Percentiles rank a stretch among this genome's conserved stretches.
phyloP scores from a whole-genome alignment of 805 yeast species.

The Kurtzmaniella cleridarum region DNA sequence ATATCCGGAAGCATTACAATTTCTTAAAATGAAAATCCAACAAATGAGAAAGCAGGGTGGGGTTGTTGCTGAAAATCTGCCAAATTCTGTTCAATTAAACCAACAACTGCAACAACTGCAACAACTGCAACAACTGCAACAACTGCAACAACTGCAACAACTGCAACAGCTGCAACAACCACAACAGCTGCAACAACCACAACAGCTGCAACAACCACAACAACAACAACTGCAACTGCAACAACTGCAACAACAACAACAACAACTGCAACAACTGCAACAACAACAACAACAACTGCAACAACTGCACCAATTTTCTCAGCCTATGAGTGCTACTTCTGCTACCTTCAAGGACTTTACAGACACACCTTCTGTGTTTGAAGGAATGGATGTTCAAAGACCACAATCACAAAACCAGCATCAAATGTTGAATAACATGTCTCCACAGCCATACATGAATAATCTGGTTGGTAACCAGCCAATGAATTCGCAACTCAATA shows the following conservation, averaged over 20 bases:
- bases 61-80: slow-evolving; percentile 1
- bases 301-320: slow-evolving; percentile 8
- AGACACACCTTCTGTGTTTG: not conserved
- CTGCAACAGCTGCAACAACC: slow-evolving; percentile 1
- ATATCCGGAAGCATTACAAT: slow-evolving; percentile 50
- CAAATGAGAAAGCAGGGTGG: slow-evolving; percentile 31
- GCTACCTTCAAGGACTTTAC: not conserved
- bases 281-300: slow-evolving; percentile 10
- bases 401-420: no score
- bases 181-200: not conserved
- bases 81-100: slow-evolving; percentile 5
- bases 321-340: not conserved
- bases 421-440: not conserved
- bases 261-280: slow-evolving; percentile 8
- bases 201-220: not conserved
- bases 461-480: no score
- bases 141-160: slow-evolving; percentile 3
- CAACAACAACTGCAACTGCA: not conserved
- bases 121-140: slow-evolving; percentile 8
- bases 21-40: slow-evolving; percentile 33
- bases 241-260: slow-evolving; percentile 4
- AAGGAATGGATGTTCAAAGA: no score
- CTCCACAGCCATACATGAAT: slow-evolving; percentile 2
- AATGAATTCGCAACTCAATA: no score
- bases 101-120: slow-evolving; percentile 7